phyloP scores from a whole-genome alignment of 345 rosid species.

The Eucalyptus coolabah region DNA sequence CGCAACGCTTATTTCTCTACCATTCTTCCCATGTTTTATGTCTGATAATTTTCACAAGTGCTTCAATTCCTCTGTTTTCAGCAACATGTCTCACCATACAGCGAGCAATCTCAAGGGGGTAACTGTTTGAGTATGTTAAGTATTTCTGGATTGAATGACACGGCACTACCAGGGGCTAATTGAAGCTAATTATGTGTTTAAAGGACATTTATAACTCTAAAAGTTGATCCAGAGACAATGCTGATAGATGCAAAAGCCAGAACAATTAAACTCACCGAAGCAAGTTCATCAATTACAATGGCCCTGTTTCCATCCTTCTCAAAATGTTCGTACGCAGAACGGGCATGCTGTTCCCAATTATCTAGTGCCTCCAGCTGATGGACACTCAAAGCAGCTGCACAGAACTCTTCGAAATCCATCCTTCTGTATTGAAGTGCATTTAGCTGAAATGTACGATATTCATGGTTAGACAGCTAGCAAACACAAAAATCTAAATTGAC shows the following conservation, averaged over 20 bases:
- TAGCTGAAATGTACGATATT: slow-evolving; percentile 38
- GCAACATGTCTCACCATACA: not conserved
- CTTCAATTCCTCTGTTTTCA: not conserved
- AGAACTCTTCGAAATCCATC: slow-evolving; percentile 94
- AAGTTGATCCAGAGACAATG: not conserved
- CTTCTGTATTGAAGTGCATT: slow-evolving; percentile 75
- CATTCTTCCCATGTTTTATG: not conserved
- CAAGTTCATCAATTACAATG: slow-evolving; percentile 85
- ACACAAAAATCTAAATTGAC: not conserved
- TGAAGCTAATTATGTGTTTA: not conserved
- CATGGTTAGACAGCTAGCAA: not conserved
- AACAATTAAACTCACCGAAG: slow-evolving; percentile 42
- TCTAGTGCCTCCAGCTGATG: slow-evolving; percentile 91
- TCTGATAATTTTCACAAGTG: not conserved
- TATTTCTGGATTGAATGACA: not conserved
- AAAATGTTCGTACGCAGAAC: slow-evolving; percentile 73
- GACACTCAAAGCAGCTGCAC: slow-evolving; percentile 87
- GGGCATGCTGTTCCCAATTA: slow-evolving; percentile 82
- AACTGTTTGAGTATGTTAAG: not conserved
- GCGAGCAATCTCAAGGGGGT: not conserved
- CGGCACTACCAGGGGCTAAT: not conserved
- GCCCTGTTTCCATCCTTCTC: slow-evolving; percentile 90
- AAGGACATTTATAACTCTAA: not conserved
- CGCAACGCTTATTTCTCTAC: not conserved
- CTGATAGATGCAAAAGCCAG: not conserved